phyloP scores from a whole-genome alignment of 106 monocot genomes.

The Dactylorhiza incarnata region DNA sequence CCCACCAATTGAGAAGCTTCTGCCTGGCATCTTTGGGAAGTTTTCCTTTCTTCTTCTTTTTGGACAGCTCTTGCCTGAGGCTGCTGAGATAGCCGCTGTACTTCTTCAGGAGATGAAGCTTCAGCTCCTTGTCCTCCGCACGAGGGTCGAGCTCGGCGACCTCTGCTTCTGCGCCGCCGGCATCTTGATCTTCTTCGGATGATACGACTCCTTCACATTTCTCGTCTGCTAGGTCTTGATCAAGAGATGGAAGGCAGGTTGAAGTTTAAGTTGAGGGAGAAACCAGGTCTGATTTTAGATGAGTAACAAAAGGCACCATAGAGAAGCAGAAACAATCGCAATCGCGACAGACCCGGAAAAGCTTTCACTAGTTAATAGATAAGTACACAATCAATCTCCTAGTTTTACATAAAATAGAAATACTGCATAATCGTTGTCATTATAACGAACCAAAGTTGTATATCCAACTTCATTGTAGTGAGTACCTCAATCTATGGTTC shows the following conservation, averaged over 20 bases:
- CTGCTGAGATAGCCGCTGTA: constrained; percentile 64
- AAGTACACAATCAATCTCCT: too few species aligned
- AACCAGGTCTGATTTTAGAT: not conserved
- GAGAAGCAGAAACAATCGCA: too few species aligned
- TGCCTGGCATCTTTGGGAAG: constrained; percentile 69
- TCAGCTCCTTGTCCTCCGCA: constrained; percentile 57
- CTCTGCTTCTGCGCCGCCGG: constrained; percentile 30
- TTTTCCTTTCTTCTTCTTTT: constrained; percentile 71
- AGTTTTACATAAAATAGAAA: too few species aligned
- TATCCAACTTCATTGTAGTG: too few species aligned
- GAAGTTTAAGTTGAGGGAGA: not conserved
- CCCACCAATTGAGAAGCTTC: constrained; percentile 71
- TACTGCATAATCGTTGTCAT: too few species aligned
- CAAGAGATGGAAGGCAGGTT: not conserved
- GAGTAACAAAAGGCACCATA: too few species aligned
- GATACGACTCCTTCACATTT: constrained; percentile 33
- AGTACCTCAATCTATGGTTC: too few species aligned
- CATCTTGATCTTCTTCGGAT: constrained; percentile 47
- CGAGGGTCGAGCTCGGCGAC: constrained; percentile 40
- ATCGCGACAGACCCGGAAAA: too few species aligned
- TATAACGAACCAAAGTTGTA: too few species aligned
- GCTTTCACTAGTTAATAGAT: too few species aligned
- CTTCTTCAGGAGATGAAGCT: constrained; percentile 55
- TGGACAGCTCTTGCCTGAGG: constrained; percentile 54
- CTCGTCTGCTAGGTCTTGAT: constrained; percentile 11